Evolutionary conservation across 768 basidiomycete genomes (phyloP), one percentile per base, ranked within the genome.

Genomic region (Pisolithus orientalis): DNA sequence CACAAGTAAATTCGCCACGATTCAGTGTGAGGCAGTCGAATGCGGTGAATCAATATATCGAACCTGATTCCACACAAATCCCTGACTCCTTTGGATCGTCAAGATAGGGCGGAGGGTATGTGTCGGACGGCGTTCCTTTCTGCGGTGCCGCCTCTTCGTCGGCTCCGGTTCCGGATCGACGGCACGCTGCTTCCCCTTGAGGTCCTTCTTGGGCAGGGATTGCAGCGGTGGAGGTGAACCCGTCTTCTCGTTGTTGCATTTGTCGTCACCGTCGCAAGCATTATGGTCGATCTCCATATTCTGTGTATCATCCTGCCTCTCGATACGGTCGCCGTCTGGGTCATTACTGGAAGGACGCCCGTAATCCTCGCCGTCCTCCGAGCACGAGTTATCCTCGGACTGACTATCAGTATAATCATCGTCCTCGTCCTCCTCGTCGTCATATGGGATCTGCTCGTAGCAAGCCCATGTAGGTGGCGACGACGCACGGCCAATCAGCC

Each of bases 41-140:
- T 9, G 10, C 11, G 16, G 17, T 11, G 40, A 34, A 4, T 47
- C 39, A 40, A 16, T 24, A 17, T 48, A n/a, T 69, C 82, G 45
- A 49, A 87, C 89, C 77, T 91, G 90, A 61, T 92, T 92, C 90
- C 90, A 92, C 1, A 92, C 90, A 61, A 92, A 92, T 11, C 90
- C 90, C 67, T 92, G 88, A 60, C 88, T 90, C 64, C 78, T 77
- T 64, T 91, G 89, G 51, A 92, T 92, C 39, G 90, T 92, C 66
- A 91, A 65, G 67, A 92, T 91, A 32, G 90, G 90, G 16, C 90
- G 80, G 40, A 90, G 78, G 24, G 83, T 78, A 59, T 78, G 81
- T 16, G 79, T 75, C 4, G 78, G 72, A 39, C 78, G 79, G 54
- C 75, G 77, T 67, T 80, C 82, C 65, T 78, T 80, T 66, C 69